These are phyloP conservation scores for Tricholoma saponaceum DNA, from an alignment of 768 basidiomycete genomes.

Conservation along the genomic window DNA sequence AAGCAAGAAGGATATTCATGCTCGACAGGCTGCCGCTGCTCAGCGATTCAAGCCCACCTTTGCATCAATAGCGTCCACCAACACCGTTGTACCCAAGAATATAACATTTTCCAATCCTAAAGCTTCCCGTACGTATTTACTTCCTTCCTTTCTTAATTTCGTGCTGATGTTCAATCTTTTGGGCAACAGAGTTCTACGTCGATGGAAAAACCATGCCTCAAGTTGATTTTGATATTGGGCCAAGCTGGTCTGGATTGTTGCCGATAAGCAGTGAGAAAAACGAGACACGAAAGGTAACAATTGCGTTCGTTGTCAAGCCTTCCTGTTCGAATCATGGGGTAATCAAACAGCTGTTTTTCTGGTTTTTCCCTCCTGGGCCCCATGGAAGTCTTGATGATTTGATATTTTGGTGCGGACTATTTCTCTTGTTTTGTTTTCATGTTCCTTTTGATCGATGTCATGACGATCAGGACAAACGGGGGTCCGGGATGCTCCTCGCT, in stretches of 20 bases:
- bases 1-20: constrained; percentile 39
- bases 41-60: constrained; percentile 29
- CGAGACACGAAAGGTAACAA: constrained; percentile 58
- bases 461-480: constrained; percentile 61
- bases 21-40: constrained; percentile 44
- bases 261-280: constrained; percentile 58
- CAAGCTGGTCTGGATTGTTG: constrained; percentile 70
- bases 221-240: constrained; percentile 70
- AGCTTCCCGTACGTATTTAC: constrained; percentile 46
- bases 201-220: constrained; percentile 61
- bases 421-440: background rate
- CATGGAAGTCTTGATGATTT: constrained; percentile 68
- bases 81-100: constrained; percentile 38
- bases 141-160: background rate
- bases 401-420: constrained; percentile 61
- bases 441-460: background rate
- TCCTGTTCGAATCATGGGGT: background rate
- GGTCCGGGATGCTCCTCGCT: constrained; percentile 77
- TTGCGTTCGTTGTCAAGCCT: background rate
- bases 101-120: constrained; percentile 69
- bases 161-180: background rate
- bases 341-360: constrained; percentile 65
- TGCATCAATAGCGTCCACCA: constrained; percentile 10
- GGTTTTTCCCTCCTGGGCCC: constrained; percentile 80
- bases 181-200: constrained; percentile 58